Evolutionary conservation across 768 basidiomycete species (phyloP).

Genomic region (Leccinellum albellum): DNA sequence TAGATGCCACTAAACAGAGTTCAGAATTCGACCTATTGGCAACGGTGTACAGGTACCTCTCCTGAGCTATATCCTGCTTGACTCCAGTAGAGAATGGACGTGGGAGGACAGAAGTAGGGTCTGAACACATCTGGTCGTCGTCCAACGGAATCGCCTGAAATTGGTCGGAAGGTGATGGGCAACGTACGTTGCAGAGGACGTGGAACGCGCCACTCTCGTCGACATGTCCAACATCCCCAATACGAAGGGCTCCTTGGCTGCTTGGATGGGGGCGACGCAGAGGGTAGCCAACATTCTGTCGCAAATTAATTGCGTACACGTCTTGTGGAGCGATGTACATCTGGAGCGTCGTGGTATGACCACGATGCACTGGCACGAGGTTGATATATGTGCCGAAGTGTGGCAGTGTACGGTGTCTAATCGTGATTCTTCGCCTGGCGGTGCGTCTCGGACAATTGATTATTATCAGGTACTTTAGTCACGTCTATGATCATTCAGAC

Average conservation of each 20-base stretch:
- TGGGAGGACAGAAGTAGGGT: no score
- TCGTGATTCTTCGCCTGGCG: no score
- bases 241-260: slow-evolving; percentile 25
- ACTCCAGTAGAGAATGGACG: no score
- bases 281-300: slow-evolving; percentile 24
- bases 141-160: not conserved
- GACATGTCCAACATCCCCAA: slow-evolving; percentile 35
- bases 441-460: no score
- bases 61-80: no score
- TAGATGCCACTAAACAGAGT: not conserved
- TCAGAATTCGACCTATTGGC: not conserved
- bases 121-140: not conserved
- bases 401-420: no score
- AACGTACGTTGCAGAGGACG: slow-evolving; percentile 31
- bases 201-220: slow-evolving; percentile 24
- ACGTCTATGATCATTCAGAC: no score
- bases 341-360: no score
- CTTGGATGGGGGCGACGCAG: slow-evolving; percentile 29
- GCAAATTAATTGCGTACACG: slow-evolving; percentile 10
- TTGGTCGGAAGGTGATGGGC: not conserved
- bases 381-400: no score
- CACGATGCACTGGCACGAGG: no score
- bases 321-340: not conserved
- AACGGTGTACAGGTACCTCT: no score
- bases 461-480: no score